Evolutionary conservation across 2,329 filamentous ascomycete genomes (phyloP).

Genomic region (Exserohilum rostratum): DNA sequence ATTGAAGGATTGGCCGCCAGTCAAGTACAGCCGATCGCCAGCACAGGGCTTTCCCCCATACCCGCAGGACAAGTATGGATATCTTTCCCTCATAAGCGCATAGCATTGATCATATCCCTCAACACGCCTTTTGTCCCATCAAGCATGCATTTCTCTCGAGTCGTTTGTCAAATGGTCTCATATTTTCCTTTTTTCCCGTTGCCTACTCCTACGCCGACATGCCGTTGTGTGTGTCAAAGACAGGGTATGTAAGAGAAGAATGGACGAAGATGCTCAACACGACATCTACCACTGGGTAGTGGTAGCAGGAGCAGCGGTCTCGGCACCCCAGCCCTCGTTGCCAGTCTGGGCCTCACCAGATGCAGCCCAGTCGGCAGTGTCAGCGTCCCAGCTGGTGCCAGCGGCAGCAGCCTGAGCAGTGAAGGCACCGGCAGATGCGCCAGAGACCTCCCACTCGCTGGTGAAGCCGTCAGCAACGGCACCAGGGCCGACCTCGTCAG

Average conservation of each 20-base stretch:
- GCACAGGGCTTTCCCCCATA: conserved; percentile 98
- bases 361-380: conserved; percentile 72
- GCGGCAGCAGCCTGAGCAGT: conserved; percentile 60
- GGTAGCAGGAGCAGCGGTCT: conserved; percentile 43
- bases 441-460: conserved; percentile 84
- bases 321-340: conserved; percentile 60
- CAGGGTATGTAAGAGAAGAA: conserved; percentile 41
- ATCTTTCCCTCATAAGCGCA: conserved; percentile 99
- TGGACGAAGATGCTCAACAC: conserved; percentile 19
- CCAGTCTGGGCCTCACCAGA: conserved; percentile 56
- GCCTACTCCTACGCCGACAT: conserved; percentile 41
- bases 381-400: conserved; percentile 69
- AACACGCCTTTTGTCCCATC: conserved; percentile 11
- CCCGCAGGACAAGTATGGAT: conserved; percentile 60
- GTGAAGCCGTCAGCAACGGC: conserved; percentile 81
- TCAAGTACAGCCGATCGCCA: conserved; percentile 82
- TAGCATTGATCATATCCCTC: conserved; percentile 50
- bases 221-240: conserved; percentile 35
- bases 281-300: conserved; percentile 54
- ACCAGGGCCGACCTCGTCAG: conserved; percentile 80
- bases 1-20: conserved; percentile 68
- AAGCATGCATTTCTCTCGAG: conserved; percentile 19
- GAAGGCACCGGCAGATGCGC: conserved; percentile 69
- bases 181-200: conserved; percentile 28
- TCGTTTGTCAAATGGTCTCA: conserved; percentile 26